Conservation (phyloP, 768 basidiomycete genomes). For the Mrakia hoshinonis region DNA sequence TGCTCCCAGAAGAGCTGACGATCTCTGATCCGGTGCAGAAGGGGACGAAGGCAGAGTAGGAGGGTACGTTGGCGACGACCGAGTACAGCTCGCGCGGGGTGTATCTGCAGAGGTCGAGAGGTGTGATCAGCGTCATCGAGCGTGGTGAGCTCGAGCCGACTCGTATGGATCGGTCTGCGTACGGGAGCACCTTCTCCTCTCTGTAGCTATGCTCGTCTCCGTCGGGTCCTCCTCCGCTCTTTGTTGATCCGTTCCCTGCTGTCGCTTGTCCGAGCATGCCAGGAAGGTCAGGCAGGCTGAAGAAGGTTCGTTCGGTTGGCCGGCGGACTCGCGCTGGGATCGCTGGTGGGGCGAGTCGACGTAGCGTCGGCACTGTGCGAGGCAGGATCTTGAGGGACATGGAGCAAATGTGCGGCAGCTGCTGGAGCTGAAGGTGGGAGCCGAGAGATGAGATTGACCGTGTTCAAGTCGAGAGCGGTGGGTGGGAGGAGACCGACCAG, state of each 20-base stretch:
- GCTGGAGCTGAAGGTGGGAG: background rate
- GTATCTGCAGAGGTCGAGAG: constrained; percentile 66
- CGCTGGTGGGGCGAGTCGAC: background rate
- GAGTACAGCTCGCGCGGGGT: constrained; percentile 67
- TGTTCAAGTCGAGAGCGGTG: too few species aligned
- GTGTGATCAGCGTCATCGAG: background rate
- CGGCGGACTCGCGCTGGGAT: background rate
- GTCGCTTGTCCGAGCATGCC: background rate
- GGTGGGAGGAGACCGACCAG: too few species aligned
- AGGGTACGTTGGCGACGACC: constrained; percentile 76
- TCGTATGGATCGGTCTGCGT: background rate
- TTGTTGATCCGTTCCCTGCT: background rate
- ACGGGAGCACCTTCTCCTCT: constrained; percentile 15
- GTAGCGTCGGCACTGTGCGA: background rate
- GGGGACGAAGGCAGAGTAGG: constrained; percentile 79
- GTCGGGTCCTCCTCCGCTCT: background rate
- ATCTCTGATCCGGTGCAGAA: constrained; percentile 87
- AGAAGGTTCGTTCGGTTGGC: background rate
- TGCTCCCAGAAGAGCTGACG: constrained; percentile 56
- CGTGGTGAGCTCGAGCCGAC: background rate
- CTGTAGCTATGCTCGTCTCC: constrained; percentile 11
- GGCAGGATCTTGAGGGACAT: background rate
- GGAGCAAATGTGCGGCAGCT: too few species aligned
- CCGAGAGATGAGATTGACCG: too few species aligned
- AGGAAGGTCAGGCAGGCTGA: constrained; percentile 5